Evolutionary conservation across 106 monocot species (phyloP), one percentile per base, ranked within the genome.

Genomic region (Ottelia alismoides): DNA sequence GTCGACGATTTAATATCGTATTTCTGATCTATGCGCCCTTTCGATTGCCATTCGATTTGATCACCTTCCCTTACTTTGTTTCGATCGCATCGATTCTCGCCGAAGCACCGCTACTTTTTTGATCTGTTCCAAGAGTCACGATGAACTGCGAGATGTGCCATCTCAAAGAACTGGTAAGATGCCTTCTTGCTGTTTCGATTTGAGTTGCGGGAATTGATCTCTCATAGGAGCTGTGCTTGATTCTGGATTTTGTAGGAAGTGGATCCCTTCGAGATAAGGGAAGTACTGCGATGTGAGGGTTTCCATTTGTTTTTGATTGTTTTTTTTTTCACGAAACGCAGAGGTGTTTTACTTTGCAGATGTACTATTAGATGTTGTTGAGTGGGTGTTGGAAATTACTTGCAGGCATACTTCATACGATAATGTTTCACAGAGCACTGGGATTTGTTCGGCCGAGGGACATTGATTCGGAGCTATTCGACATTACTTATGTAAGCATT

Each of bases 401-500:
- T 76, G 63, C 94, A 98, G 96, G 85, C 70, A 77, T 98, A 66
- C 52, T 98, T 21, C 96, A 98, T 31, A 98, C 96, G 30, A 85
- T 98, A 67, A 60, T 90, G 47, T 98, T 98, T 68, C 89, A 98
- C 64, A 76, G 96, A 78, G 89, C 89, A 32, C 58, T 98, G 7
- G 85, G 96, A 21, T 85, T 98, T 60, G 85, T 98, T 60, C 81
- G 89, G 11, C 96, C 96, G 28, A 98, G 80, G 59, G 96, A 96
- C 51, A 74, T 79, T 44, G 88, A 96, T 56, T 96, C 79, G 67
- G 96, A 96, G 53, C 78, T 85, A 31, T 89, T 96, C 61, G 96
- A 96, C 31, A 89, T 96, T 28, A 96, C 89, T 40, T 96, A 96
- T 74, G 96, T 98, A 53, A 85, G 88, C 68, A 43, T n/a, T n/a